Evolutionary conservation across 208 protist genomes (phyloP).

Genomic region (Balamuthia mandrillaris): DNA sequence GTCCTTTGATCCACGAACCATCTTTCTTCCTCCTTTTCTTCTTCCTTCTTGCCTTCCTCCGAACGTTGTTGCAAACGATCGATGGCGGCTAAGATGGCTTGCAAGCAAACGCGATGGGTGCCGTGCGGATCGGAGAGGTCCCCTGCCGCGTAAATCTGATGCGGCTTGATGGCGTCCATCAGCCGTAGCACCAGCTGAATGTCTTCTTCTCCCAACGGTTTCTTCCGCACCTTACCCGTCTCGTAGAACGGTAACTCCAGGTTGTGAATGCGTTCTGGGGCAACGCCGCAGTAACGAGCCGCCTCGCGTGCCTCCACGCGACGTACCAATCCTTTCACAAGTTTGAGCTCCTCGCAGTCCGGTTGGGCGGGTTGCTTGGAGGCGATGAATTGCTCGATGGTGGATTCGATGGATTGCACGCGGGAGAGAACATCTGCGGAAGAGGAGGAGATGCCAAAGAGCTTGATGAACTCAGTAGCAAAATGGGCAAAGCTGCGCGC

Average conservation of each 20-base stretch:
- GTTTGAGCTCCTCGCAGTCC: constrained; percentile 47
- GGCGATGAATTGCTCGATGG: constrained; percentile 8
- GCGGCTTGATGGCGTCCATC: constrained; percentile 56
- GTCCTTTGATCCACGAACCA: background rate
- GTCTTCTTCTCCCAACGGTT: constrained; percentile 60
- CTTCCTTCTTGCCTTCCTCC: constrained; percentile 34
- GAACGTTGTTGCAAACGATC: background rate
- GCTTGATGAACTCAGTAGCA: constrained; percentile 29
- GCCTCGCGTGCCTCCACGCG: constrained; percentile 42
- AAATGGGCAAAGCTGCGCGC: constrained; percentile 47
- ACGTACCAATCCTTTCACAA: constrained; percentile 67
- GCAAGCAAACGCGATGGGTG: background rate
- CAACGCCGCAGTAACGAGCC: constrained; percentile 47
- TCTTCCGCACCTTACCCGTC: constrained; percentile 68
- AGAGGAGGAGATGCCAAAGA: constrained; percentile 8
- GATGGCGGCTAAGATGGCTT: constrained; percentile 2
- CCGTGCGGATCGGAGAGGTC: constrained; percentile 74
- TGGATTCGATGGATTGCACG: background rate
- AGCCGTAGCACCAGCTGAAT: constrained; percentile 66
- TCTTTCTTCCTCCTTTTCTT: constrained; percentile 38
- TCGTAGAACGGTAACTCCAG: constrained; percentile 73
- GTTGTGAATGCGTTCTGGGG: constrained; percentile 53
- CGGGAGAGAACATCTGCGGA: background rate
- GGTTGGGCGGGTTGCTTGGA: constrained; percentile 45
- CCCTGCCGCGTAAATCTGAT: constrained; percentile 50